A percentile compares a stretch with the other conserved stretches of the same genome.
phyloP scores from a whole-genome alignment of 805 yeast species.

The Priceomyces medius region DNA sequence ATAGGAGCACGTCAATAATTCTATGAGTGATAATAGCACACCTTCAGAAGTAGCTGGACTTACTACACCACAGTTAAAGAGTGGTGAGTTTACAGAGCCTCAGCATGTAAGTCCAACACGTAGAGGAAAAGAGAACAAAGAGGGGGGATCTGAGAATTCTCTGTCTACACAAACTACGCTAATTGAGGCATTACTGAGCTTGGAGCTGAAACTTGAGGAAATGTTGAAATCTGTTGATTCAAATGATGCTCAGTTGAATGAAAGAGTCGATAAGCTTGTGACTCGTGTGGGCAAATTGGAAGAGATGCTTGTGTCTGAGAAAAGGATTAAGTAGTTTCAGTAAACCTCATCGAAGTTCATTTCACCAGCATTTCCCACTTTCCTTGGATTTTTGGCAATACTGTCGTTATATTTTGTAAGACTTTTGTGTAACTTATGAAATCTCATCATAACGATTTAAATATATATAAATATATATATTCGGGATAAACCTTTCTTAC shows the following conservation, averaged over 20 bases:
- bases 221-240: slow-evolving; percentile 21
- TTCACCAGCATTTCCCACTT: too few species aligned
- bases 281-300: slow-evolving; percentile 11
- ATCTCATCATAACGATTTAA: slow-evolving; percentile 4
- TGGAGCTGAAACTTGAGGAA: slow-evolving; percentile 26
- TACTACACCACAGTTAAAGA: slow-evolving; percentile 33
- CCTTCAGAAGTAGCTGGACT: slow-evolving; percentile 21
- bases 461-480: not conserved
- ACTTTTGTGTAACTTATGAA: slow-evolving; percentile 9
- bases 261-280: slow-evolving; percentile 24
- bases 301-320: not conserved
- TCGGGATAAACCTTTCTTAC: not conserved
- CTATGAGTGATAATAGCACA: not conserved
- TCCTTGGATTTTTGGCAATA: too few species aligned
- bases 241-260: slow-evolving; percentile 28
- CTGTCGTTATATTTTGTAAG: too few species aligned
- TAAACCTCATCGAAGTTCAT: not conserved
- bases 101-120: not conserved
- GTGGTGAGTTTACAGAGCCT: slow-evolving; percentile 20
- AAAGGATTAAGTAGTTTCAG: not conserved
- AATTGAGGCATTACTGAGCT: not conserved
- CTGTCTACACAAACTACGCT: not conserved
- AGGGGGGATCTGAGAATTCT: not conserved
- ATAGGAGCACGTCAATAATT: too few species aligned
- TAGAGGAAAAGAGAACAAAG: not conserved